These are phyloP conservation scores for Phytophthora capsici DNA, from an alignment of 352 stramenopile species.

Conservation along the genomic window DNA sequence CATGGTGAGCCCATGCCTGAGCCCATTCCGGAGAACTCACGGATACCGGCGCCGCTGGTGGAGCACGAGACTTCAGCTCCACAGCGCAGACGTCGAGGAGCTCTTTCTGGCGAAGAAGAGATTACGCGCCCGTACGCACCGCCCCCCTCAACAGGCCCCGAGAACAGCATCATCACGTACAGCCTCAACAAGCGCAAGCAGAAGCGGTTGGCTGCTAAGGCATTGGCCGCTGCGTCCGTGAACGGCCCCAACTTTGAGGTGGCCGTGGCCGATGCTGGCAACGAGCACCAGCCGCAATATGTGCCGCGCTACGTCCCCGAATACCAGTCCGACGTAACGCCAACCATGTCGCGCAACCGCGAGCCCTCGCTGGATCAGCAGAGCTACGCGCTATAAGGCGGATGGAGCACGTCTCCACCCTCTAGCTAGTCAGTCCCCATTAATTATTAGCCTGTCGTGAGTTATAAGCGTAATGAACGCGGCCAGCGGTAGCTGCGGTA, in stretches of 20 bases:
- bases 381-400: conserved; percentile 61
- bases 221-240: conserved; percentile 35
- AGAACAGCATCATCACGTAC: conserved; percentile 65
- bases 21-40: conserved; percentile 31
- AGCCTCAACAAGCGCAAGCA: conserved; percentile 70
- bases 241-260: conserved; percentile 41
- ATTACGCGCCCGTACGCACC: conserved; percentile 22
- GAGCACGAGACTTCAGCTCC: conserved; percentile 7
- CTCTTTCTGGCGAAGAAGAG: conserved; percentile 45
- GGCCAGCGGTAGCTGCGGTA: conserved; percentile 38
- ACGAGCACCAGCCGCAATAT: conserved; percentile 39
- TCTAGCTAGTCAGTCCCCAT: conserved; percentile 27
- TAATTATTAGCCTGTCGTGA: conserved; percentile 39
- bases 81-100: conserved; percentile 46
- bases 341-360: conserved; percentile 26
- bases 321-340: conserved; percentile 32
- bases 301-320: conserved; percentile 43
- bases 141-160: conserved; percentile 4
- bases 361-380: conserved; percentile 60
- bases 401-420: conserved; percentile 3
- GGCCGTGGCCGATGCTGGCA: conserved; percentile 36
- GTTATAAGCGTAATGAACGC: conserved; percentile 39
- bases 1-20: conserved; percentile 32
- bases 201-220: conserved; percentile 52
- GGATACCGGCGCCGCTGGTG: conserved; percentile 39